Evolutionary conservation across 2,329 filamentous ascomycete genomes (phyloP).

Genomic region (Stachybotrys echinatus): DNA sequence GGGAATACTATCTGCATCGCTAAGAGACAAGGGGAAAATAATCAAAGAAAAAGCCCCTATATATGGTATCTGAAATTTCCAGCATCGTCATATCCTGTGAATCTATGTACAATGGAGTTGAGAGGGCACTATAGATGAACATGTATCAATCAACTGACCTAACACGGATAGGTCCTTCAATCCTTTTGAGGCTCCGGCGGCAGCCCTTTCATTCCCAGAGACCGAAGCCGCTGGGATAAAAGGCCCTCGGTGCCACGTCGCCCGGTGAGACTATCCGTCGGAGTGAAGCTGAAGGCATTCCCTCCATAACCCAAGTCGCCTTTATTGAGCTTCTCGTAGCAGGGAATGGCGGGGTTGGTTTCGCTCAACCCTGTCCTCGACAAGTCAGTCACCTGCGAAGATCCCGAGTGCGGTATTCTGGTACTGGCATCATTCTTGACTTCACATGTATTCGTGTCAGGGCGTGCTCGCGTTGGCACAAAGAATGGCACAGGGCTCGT

Average conservation of each 20-base stretch:
- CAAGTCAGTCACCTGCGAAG: constrained; percentile 24
- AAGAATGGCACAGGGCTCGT: constrained; percentile 49
- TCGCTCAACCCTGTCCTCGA: constrained; percentile 13
- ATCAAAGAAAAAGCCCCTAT: no score
- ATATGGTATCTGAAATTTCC: no score
- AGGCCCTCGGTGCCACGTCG: constrained; percentile 53
- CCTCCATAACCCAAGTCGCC: constrained; percentile 60
- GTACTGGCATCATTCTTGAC: constrained; percentile 16
- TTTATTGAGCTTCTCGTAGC: constrained; percentile 64
- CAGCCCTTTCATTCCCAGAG: constrained; percentile 45
- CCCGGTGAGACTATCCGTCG: constrained; percentile 30
- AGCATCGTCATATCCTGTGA: no score
- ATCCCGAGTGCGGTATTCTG: constrained; percentile 17
- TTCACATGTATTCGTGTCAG: constrained; percentile 22
- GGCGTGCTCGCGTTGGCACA: constrained; percentile 26
- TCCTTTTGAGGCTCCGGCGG: constrained; percentile 4
- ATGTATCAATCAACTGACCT: background rate
- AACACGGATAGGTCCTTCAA: background rate
- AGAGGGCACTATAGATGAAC: no score
- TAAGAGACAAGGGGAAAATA: no score
- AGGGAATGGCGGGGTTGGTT: constrained; percentile 20
- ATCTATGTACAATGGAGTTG: no score
- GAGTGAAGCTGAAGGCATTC: constrained; percentile 36
- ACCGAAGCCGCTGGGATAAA: constrained; percentile 62
- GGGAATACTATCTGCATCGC: no score